Evolutionary conservation across 352 stramenopile species (phyloP).

Genomic region (Phytophthora hibernalis): DNA sequence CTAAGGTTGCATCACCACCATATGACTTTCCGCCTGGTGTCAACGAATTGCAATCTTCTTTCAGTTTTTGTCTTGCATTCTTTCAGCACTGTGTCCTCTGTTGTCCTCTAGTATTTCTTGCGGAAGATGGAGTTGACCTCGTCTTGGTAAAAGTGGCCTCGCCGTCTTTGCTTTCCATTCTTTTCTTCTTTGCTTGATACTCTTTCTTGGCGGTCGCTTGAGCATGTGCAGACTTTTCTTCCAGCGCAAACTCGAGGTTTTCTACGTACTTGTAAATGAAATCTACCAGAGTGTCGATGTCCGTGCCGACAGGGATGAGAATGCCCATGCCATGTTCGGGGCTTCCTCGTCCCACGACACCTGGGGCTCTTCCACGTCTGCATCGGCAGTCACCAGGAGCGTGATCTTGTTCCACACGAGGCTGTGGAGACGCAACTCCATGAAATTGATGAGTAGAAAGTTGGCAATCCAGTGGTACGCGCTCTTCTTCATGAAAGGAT

Average conservation of each 20-base stretch:
- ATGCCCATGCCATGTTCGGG: conserved; percentile 76
- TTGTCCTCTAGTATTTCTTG: conserved; percentile 35
- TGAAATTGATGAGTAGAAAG: conserved; percentile 83
- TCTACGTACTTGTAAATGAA: conserved; percentile 70
- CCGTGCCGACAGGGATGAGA: conserved; percentile 71
- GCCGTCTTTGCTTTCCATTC: conserved; percentile 27
- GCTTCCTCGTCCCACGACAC: conserved; percentile 57
- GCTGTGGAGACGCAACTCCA: conserved; percentile 79
- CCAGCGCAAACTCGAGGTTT: conserved; percentile 63
- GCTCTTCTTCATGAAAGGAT: conserved; percentile 55
- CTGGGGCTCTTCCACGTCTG: conserved; percentile 42
- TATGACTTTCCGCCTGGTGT: too few relatives aligned
- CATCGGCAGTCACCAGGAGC: conserved; percentile 66
- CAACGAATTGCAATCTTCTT: too few relatives aligned
- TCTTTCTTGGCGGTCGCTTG: conserved; percentile 23
- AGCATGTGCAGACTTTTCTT: conserved; percentile 29
- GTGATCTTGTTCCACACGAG: conserved; percentile 89
- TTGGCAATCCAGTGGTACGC: conserved; percentile 85
- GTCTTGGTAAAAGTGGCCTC: conserved; percentile 66
- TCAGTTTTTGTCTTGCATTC: too few relatives aligned
- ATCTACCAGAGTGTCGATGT: conserved; percentile 58
- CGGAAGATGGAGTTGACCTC: conserved; percentile 61
- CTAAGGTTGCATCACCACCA: too few relatives aligned
- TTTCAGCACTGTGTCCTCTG: background rate
- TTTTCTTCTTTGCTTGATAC: conserved; percentile 36